Percentiles rank a stretch among this genome's conserved stretches.
These are phyloP conservation scores for Darksidea phi DNA, from an alignment of 495 filamentous ascomycete species.

Conservation along the genomic window DNA sequence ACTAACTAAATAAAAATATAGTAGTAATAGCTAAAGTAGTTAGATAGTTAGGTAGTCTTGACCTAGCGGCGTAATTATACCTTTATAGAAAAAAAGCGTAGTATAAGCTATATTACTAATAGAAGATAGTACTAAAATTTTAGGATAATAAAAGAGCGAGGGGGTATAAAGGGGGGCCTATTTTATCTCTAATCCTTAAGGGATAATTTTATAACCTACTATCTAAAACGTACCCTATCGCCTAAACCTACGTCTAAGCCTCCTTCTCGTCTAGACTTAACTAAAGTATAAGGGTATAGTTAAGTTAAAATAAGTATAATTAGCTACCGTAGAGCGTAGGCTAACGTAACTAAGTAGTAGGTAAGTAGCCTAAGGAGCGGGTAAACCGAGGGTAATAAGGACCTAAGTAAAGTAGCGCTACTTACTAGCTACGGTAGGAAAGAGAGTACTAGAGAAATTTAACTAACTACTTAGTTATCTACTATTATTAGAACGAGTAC, in stretches of 20 bases:
- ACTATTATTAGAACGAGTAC: too few species aligned
- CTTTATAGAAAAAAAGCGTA: slow-evolving; percentile 5
- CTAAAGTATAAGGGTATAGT: not conserved
- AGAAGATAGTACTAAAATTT: not conserved
- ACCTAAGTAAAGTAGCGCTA: slow-evolving; percentile 1
- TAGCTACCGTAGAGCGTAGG: not conserved
- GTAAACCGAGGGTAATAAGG: not conserved
- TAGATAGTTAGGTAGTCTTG: slow-evolving; percentile 5
- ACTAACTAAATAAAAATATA: not conserved
- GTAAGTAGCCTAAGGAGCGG: slow-evolving; percentile 1
- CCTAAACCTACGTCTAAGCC: not conserved
- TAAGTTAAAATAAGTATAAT: not conserved
- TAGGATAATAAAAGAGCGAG: not conserved
- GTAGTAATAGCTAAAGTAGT: not conserved
- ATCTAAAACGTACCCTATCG: not conserved
- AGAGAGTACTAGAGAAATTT: slow-evolving; percentile 1
- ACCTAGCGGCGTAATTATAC: not conserved
- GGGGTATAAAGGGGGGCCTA: not conserved
- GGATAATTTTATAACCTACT: not conserved
- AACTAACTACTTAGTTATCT: too few species aligned
- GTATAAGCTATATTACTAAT: not conserved
- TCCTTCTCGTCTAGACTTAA: slow-evolving; percentile 7
- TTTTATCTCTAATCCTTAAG: not conserved
- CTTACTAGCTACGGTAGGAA: not conserved
- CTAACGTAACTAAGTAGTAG: slow-evolving; percentile 2